Evolutionary conservation across 2,329 filamentous ascomycete genomes (phyloP).

Genomic region (Xylariomycetidae sp.): DNA sequence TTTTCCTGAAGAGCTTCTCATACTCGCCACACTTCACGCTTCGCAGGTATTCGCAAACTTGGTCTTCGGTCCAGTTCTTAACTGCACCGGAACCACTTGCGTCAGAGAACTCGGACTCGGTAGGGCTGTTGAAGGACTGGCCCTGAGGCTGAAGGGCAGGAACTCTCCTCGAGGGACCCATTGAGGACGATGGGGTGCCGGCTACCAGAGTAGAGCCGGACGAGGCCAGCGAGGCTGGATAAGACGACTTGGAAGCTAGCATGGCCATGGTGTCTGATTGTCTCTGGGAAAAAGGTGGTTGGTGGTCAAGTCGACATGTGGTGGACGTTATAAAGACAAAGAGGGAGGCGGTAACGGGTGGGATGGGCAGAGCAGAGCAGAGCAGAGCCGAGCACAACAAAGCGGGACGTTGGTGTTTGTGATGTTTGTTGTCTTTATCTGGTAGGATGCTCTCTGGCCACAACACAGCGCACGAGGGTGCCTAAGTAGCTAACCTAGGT

Average conservation of each 20-base stretch:
- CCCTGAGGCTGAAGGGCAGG: slow-evolving; percentile 44
- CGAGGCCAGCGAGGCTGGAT: slow-evolving; percentile 52
- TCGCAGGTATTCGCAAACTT: slow-evolving; percentile 84
- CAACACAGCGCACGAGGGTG: too few relatives aligned
- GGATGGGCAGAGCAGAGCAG: too few relatives aligned
- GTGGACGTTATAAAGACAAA: too few relatives aligned
- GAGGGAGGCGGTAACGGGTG: too few relatives aligned
- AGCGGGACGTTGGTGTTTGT: too few relatives aligned
- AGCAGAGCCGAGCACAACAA: too few relatives aligned
- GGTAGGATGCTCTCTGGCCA: too few relatives aligned
- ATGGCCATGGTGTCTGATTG: slow-evolving; percentile 70
- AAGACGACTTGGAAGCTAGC: slow-evolving; percentile 71
- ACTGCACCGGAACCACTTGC: slow-evolving; percentile 70
- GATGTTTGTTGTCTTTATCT: too few relatives aligned
- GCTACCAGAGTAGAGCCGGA: slow-evolving; percentile 40
- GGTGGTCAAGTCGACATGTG: slow-evolving; percentile 16
- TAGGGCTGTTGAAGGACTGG: slow-evolving; percentile 72
- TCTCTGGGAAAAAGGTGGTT: too few relatives aligned
- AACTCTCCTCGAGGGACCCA: slow-evolving; percentile 48
- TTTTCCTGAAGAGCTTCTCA: slow-evolving; percentile 80
- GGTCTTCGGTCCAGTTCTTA: slow-evolving; percentile 86
- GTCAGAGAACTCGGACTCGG: slow-evolving; percentile 89
- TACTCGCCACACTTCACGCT: slow-evolving; percentile 94
- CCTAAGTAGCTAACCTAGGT: too few relatives aligned
- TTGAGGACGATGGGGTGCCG: slow-evolving; percentile 42